phyloP scores from a whole-genome alignment of 202 grass and related monocot species.

The Schoenoplectus tabernaemontani region DNA sequence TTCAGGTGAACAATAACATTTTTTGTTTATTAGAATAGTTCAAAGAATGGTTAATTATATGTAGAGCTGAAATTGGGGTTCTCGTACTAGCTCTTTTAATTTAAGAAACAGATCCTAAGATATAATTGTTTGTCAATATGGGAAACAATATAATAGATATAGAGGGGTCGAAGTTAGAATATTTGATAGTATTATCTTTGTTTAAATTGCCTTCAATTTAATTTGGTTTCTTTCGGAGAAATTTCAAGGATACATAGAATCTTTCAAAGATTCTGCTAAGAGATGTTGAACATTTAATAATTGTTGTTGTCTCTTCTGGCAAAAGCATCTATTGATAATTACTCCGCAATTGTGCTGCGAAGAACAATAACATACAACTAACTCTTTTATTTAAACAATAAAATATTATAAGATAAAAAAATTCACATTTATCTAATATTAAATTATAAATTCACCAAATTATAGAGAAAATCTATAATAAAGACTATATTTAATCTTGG shows the following conservation, averaged over 20 bases:
- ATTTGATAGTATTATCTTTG: background rate
- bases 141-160: background rate
- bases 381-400: too few relatives aligned
- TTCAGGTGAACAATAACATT: slow-evolving; percentile 30
- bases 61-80: background rate
- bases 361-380: too few relatives aligned
- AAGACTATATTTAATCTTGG: too few relatives aligned
- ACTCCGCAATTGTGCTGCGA: too few relatives aligned
- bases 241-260: background rate
- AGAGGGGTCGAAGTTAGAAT: background rate
- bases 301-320: too few relatives aligned
- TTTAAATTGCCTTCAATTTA: background rate
- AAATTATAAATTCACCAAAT: too few relatives aligned
- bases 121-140: background rate
- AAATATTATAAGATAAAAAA: too few relatives aligned
- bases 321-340: too few relatives aligned
- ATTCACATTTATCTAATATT: too few relatives aligned
- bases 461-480: too few relatives aligned
- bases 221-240: background rate
- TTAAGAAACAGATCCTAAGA: background rate
- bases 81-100: background rate
- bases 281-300: too few relatives aligned
- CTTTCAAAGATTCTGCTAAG: background rate
- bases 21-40: background rate
- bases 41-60: background rate